A percentile compares a stretch with the other conserved stretches of the same genome.
phyloP scores from a whole-genome alignment of 2,329 filamentous ascomycete species.

The Neonectria sp. region DNA sequence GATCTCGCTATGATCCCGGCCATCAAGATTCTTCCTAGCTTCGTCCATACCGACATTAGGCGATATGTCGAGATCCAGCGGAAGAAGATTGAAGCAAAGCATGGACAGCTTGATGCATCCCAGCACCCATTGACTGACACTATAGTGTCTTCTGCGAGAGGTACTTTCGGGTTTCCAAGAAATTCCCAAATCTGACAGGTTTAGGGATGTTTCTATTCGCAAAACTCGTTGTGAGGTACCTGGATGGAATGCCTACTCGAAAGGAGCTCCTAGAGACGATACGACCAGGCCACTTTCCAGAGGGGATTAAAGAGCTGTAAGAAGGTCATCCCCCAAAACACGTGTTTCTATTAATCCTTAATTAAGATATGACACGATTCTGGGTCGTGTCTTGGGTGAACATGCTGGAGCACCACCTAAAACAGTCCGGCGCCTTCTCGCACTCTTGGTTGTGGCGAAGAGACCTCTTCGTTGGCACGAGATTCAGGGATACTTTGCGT shows the following conservation, averaged over 20 bases:
- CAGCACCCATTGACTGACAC: conserved; percentile 14
- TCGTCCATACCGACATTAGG: conserved; percentile 19
- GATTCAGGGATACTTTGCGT: conserved; percentile 28
- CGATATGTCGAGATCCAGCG: conserved; percentile 16
- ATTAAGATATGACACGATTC: conserved; percentile 16
- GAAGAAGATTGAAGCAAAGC: conserved; percentile 18
- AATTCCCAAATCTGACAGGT: background rate
- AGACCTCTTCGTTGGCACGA: conserved; percentile 32
- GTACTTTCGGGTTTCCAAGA: background rate
- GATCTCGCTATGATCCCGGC: conserved; percentile 6
- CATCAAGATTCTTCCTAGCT: conserved; percentile 11
- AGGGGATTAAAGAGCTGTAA: conserved; percentile 13
- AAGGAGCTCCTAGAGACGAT: background rate
- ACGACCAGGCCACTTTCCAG: conserved; percentile 2
- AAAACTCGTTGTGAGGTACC: conserved; percentile 8
- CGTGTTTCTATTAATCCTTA: background rate
- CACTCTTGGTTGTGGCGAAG: conserved; percentile 26
- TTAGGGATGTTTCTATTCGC: conserved; percentile 21
- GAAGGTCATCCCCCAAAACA: background rate
- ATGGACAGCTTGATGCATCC: background rate
- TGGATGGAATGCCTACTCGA: conserved; percentile 2
- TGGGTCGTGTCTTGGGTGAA: conserved; percentile 3
- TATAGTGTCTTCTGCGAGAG: conserved; percentile 20
- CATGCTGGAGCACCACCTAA: background rate
- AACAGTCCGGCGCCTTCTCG: conserved; percentile 15